Evolutionary conservation across 306 rosid species (phyloP).

Genomic region (Cyclanthera cordifolia): DNA sequence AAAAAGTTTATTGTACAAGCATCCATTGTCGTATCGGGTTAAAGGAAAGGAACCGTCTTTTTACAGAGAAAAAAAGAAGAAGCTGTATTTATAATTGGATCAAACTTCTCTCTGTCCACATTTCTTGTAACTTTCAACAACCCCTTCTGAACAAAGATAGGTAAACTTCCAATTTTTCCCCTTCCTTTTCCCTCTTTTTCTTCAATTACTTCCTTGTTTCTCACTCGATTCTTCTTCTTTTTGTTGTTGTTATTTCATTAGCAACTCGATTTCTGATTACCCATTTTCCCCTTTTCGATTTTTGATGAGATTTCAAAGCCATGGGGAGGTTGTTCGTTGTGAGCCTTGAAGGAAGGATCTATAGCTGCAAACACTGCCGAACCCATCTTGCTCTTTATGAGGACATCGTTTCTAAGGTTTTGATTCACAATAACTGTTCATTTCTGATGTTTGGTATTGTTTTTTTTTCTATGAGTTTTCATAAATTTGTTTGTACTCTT

Average conservation of each 20-base stretch:
- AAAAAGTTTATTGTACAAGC: slow-evolving; percentile 7
- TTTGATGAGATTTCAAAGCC: slow-evolving; percentile 7
- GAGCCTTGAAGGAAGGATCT: slow-evolving; percentile 20
- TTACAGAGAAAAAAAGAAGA: slow-evolving; percentile 10
- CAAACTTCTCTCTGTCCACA: slow-evolving; percentile 35
- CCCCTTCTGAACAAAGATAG: slow-evolving; percentile 5
- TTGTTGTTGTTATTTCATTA: background rate
- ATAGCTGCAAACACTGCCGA: slow-evolving; percentile 17
- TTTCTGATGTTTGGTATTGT: slow-evolving; percentile 6
- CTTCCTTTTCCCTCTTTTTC: background rate
- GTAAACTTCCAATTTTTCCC: background rate
- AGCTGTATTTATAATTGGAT: slow-evolving; percentile 5
- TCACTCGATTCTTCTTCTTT: background rate
- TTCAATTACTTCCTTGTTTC: slow-evolving; percentile 1
- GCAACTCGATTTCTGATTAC: background rate
- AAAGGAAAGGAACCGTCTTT: slow-evolving; percentile 2
- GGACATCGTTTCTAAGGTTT: slow-evolving; percentile 16
- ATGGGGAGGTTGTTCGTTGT: slow-evolving; percentile 20
- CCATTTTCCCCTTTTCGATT: background rate
- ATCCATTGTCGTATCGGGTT: slow-evolving; percentile 9
- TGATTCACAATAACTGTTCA: background rate
- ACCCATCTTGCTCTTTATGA: slow-evolving; percentile 22
- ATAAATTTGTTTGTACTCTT: background rate
- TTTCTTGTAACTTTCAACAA: slow-evolving; percentile 40
- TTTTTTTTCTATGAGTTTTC: background rate